phyloP scores from a whole-genome alignment of 139 green algal species.

The Closterium sp. region DNA sequence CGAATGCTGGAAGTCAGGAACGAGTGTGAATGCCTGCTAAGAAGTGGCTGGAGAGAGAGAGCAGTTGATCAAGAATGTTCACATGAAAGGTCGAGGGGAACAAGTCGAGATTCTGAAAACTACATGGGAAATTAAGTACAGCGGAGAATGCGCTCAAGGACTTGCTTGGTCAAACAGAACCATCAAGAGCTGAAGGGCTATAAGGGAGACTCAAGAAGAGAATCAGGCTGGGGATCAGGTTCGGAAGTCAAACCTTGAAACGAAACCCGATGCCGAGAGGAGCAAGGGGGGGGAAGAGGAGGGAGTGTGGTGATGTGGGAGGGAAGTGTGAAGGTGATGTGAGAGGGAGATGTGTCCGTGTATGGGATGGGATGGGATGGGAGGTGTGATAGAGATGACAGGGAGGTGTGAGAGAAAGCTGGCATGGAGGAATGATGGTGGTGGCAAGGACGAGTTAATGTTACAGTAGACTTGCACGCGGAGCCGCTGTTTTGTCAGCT shows the following conservation, averaged over 20 bases:
- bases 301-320: neutral
- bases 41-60: neutral
- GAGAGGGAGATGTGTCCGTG: no score
- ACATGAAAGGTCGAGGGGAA: neutral
- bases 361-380: no score
- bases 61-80: neutral
- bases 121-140: neutral
- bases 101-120: neutral
- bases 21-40: neutral
- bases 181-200: no score
- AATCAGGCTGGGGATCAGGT: no score
- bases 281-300: no score
- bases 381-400: no score
- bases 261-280: no score
- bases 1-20: neutral
- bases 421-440: neutral
- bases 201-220: no score
- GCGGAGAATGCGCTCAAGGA: neutral
- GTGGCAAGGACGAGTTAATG: neutral
- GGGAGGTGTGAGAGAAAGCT: no score
- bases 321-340: neutral
- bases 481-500: neutral
- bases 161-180: no score
- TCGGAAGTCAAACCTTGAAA: no score
- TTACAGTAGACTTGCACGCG: neutral